Base-by-base conservation (phyloP, 2,329 filamentous ascomycete species). In the Hymenoscyphus infarciens region DNA sequence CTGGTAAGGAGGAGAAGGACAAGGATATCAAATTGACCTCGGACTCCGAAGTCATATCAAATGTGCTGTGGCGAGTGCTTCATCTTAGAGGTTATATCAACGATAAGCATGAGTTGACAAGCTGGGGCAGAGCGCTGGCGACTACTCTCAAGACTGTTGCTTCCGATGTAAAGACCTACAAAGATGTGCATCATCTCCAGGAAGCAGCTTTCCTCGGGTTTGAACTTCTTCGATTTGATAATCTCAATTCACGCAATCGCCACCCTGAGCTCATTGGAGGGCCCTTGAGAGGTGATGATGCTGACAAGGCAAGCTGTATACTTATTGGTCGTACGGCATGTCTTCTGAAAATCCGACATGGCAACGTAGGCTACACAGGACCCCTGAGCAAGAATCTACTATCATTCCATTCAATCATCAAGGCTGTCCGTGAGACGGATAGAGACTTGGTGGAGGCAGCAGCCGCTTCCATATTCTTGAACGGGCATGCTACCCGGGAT, bases 341-440 rank as follows among this genome's bases (percentile, higher is more conserved):
- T 60, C 81, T 98, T 63, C 84, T 92, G 59, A 91, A 90, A 72
- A 81, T 98, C 65, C 86, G 87, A 35, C 95, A 99, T 74, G 85
- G 91, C 69, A 82, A 84, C 3, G 93, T 94, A 69, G 95, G 95
- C 33, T 99, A 97, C 76, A 97, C 94, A 1, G 95, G 95, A 0
- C 94, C 95, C 1, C 82, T 99, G 1, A 97, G 92, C 80, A 89
- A 95, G 75, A 92, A 94, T 68, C 82, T 97, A 59, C 82, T 99
- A 52, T 88, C 87, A 29, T 99, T 93, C 79, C 90, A 92, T 64
- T 93, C 92, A 1, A 82, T 98, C 63, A 87, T 92, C 49, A 88
- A 88, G 1, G 86, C 90, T 49, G 87, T 97, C 27, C 89, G 93
- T 45, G 86, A 89, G 67, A 86, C 87, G 38, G 82, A 96, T 67